Percentiles rank a stretch among this genome's conserved stretches.
These are phyloP conservation scores for Diaporthe sp. DNA, from an alignment of 2,329 filamentous ascomycete genomes.

Conservation along the genomic window DNA sequence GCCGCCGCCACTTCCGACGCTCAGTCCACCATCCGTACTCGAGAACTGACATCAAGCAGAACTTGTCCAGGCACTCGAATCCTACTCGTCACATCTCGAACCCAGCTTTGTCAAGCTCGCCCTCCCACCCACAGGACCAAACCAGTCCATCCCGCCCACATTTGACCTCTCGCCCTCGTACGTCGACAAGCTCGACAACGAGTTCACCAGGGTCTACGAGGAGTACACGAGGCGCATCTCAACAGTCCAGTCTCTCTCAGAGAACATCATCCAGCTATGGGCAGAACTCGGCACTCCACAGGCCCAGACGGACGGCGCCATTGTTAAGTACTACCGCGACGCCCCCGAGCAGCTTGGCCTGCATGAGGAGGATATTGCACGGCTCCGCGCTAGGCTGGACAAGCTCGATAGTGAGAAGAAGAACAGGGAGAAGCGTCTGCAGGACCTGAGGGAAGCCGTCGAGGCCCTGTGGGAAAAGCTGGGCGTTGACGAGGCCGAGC, in stretches of 20 bases:
- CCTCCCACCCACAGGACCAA: constrained; percentile 84
- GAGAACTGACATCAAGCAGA: constrained; percentile 66
- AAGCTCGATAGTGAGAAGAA: constrained; percentile 91
- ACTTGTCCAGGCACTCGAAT: constrained; percentile 92
- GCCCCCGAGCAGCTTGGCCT: constrained; percentile 94
- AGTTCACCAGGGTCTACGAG: constrained; percentile 95
- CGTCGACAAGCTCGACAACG: constrained; percentile 85
- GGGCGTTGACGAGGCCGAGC: constrained; percentile 83
- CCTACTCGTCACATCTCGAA: constrained; percentile 96
- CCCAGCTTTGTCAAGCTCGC: constrained; percentile 86
- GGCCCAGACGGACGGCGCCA: constrained; percentile 87
- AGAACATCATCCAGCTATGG: constrained; percentile 95
- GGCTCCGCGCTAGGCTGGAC: constrained; percentile 80
- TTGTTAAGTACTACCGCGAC: constrained; percentile 91
- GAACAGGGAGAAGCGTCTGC: constrained; percentile 77
- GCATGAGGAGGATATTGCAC: constrained; percentile 85
- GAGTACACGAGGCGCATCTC: constrained; percentile 90
- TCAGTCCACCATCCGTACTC: constrained; percentile 26
- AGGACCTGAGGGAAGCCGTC: constrained; percentile 80
- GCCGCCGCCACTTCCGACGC: not conserved
- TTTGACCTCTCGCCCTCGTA: constrained; percentile 96
- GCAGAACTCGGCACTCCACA: constrained; percentile 95
- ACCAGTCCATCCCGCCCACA: constrained; percentile 80
- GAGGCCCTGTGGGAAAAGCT: constrained; percentile 91
- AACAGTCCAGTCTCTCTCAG: constrained; percentile 79